These are phyloP conservation scores for Phaffomyces antillensis DNA, from an alignment of 805 yeast species.

Conservation along the genomic window DNA sequence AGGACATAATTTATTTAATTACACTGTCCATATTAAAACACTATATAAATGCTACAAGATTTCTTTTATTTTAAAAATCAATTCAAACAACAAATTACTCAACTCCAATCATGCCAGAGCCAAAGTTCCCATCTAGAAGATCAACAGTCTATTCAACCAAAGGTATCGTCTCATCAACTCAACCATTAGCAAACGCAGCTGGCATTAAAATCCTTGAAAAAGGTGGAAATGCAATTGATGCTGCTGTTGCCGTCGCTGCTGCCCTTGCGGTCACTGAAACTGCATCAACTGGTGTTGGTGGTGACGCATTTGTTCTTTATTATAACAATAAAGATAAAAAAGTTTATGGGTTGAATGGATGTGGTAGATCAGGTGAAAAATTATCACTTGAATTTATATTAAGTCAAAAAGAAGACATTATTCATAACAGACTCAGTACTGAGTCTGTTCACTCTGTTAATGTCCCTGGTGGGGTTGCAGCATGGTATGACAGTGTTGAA, in stretches of 20 bases:
- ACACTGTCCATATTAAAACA: too few species aligned
- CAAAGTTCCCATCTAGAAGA: slow-evolving; percentile 47
- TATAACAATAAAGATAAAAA: slow-evolving; percentile 42
- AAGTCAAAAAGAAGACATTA: slow-evolving; percentile 30
- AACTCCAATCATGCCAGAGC: slow-evolving; percentile 1
- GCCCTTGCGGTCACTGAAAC: slow-evolving; percentile 52
- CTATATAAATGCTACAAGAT: too few species aligned
- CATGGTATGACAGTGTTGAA: slow-evolving; percentile 66
- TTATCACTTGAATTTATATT: slow-evolving; percentile 42
- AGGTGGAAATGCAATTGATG: slow-evolving; percentile 73
- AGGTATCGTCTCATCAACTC: slow-evolving; percentile 71
- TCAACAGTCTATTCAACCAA: slow-evolving; percentile 67
- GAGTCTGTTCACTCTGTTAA: slow-evolving; percentile 53
- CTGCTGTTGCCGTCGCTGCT: slow-evolving; percentile 54
- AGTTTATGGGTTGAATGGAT: slow-evolving; percentile 66
- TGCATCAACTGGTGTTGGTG: slow-evolving; percentile 57
- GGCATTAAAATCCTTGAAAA: slow-evolving; percentile 55
- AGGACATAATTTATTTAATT: too few species aligned
- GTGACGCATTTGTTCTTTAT: slow-evolving; percentile 60
- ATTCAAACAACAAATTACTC: background rate
- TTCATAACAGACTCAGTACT: slow-evolving; percentile 42
- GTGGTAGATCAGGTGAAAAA: slow-evolving; percentile 59
- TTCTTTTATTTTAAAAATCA: background rate
- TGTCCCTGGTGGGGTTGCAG: slow-evolving; percentile 78
- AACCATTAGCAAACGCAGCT: slow-evolving; percentile 71